phyloP scores from a whole-genome alignment of 176 grass and related monocot species.

The Guadua angustifolia region DNA sequence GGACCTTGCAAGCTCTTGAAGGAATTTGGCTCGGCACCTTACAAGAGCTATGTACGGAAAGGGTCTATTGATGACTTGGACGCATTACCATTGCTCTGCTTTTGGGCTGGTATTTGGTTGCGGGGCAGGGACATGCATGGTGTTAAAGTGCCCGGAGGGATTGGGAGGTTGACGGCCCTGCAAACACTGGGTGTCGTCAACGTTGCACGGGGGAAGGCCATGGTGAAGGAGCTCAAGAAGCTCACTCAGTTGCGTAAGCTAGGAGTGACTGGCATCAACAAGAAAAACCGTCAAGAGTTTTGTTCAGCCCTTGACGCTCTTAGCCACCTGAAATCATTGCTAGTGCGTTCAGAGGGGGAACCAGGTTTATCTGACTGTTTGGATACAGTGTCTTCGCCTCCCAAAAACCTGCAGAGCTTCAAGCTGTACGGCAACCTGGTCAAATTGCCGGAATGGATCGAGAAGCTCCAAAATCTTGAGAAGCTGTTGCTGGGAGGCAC shows the following conservation, averaged over 20 bases:
- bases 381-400: fast-evolving
- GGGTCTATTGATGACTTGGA: not conserved
- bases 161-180: not conserved
- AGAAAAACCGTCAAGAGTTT: not conserved
- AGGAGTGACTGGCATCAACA: not conserved
- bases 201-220: not conserved
- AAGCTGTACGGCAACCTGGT: not conserved
- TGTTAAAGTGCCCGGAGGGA: not conserved
- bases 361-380: not conserved
- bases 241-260: not conserved
- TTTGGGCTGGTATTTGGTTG: not conserved
- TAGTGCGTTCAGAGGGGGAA: not conserved
- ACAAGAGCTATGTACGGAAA: not conserved
- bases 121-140: not conserved
- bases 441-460: not conserved
- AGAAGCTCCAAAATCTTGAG: too few species aligned
- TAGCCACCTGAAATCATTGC: not conserved
- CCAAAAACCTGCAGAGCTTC: not conserved
- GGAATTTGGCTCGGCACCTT: not conserved
- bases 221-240: not conserved
- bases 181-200: not conserved
- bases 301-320: not conserved
- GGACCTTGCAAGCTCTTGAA: too few species aligned
- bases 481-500: too few species aligned
- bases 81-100: not conserved